Conservation (phyloP, 306 rosid genomes). For the Carpinus viminea region DNA sequence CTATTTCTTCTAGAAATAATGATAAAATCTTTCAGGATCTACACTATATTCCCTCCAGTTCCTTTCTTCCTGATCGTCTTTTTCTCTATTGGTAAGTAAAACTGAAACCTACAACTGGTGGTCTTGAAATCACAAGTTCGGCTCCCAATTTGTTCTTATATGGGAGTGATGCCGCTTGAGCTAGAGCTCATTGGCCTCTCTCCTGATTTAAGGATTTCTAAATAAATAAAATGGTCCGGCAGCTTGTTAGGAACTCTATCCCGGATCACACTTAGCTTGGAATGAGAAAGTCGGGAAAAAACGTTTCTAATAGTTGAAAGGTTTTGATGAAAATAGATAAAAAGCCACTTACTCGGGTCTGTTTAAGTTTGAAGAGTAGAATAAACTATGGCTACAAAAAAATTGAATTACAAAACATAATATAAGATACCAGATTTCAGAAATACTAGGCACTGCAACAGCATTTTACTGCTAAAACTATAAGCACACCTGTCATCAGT, state of each 20-base stretch:
- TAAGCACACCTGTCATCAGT: constrained; percentile 58
- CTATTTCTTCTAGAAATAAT: neutral
- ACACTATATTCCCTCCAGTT: neutral
- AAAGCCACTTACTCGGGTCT: neutral
- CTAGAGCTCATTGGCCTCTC: neutral
- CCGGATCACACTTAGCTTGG: neutral
- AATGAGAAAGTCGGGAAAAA: neutral
- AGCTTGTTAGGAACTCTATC: neutral
- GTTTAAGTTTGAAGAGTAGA: neutral
- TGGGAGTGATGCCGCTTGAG: neutral
- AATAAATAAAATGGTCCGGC: neutral
- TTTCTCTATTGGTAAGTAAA: too few species aligned
- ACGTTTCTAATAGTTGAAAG: neutral
- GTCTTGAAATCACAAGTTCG: neutral
- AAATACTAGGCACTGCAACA: neutral
- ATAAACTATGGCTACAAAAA: neutral
- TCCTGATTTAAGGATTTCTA: neutral
- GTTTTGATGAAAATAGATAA: neutral
- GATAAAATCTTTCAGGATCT: neutral
- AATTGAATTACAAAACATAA: neutral
- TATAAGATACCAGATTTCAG: neutral
- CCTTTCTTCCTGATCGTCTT: neutral
- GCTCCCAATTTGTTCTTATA: neutral
- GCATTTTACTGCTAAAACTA: neutral
- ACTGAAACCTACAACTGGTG: neutral